phyloP scores from a whole-genome alignment of 2,329 filamentous ascomycete species.

The Coniochaeta pulveracea region DNA sequence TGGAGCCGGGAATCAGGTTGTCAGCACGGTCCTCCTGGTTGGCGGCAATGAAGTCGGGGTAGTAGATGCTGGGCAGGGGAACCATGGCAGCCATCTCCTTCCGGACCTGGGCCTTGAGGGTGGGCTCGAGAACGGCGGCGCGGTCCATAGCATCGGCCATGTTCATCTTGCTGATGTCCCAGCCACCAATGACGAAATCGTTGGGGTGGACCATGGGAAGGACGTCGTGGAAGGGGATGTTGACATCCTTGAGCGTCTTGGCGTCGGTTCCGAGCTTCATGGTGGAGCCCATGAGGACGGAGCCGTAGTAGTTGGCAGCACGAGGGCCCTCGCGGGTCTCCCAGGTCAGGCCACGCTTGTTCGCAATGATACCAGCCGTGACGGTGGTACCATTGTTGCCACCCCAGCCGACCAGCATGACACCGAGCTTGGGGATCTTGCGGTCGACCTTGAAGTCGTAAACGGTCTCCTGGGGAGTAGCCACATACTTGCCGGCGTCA shows the following conservation, averaged over 20 bases:
- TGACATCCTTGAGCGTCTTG: constrained; percentile 78
- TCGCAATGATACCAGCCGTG: constrained; percentile 93
- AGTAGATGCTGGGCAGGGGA: constrained; percentile 92
- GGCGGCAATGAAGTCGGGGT: constrained; percentile 97
- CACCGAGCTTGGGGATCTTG: constrained; percentile 81
- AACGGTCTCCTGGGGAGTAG: constrained; percentile 73
- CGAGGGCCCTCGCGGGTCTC: constrained; percentile 84
- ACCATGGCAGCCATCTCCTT: constrained; percentile 89
- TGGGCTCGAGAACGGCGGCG: constrained; percentile 89
- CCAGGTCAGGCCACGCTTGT: constrained; percentile 77
- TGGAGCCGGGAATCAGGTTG: constrained; percentile 73
- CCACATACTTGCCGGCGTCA: constrained; percentile 64
- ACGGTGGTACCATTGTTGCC: constrained; percentile 98
- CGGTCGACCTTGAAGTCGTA: constrained; percentile 98
- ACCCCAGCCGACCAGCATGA: constrained; percentile 97
- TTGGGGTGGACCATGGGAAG: constrained; percentile 97
- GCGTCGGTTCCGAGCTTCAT: constrained; percentile 89
- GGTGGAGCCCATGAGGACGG: constrained; percentile 92
- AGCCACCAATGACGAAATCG: constrained; percentile 87
- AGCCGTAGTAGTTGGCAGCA: constrained; percentile 94
- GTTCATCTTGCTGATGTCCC: constrained; percentile 92
- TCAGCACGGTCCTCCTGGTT: constrained; percentile 97
- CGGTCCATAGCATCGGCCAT: constrained; percentile 90
- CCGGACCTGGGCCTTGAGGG: constrained; percentile 75
- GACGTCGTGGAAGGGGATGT: constrained; percentile 89